Conservation (phyloP, 495 filamentous ascomycete genomes). For the Parathielavia appendiculata region DNA sequence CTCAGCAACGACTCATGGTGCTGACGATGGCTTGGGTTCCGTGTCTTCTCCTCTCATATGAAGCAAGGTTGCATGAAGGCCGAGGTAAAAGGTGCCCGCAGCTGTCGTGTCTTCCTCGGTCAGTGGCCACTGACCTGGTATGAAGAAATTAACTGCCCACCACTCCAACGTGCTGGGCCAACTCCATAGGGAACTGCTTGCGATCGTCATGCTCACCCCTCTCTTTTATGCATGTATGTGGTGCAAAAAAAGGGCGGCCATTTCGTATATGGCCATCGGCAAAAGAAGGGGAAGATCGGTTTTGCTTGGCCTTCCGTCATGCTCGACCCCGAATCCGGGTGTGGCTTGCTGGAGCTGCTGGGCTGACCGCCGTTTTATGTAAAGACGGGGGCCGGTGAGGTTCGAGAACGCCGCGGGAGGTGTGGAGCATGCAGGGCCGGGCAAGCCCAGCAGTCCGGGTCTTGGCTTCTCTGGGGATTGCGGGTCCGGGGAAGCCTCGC, state of each 20-base stretch:
- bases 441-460: not conserved
- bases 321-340: constrained; percentile 12
- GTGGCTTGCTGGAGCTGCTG: not conserved
- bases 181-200: not conserved
- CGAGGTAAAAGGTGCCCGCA: too few relatives aligned
- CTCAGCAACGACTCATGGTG: too few relatives aligned
- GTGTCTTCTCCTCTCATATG: too few relatives aligned
- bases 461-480: constrained; percentile 5
- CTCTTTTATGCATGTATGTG: not conserved
- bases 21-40: too few relatives aligned
- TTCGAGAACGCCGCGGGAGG: constrained; percentile 7
- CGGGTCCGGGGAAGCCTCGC: constrained; percentile 16
- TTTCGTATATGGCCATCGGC: not conserved
- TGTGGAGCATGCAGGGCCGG: constrained; percentile 1
- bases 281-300: not conserved
- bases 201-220: not conserved
- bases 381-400: constrained; percentile 7
- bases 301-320: not conserved
- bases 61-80: too few relatives aligned
- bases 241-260: too few relatives aligned
- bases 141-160: not conserved
- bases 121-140: not conserved
- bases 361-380: not conserved
- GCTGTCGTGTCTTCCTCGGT: not conserved
- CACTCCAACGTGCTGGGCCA: not conserved